Evolutionary conservation across 2,329 filamentous ascomycete species (phyloP).

Genomic region (Fusarium sp.): DNA sequence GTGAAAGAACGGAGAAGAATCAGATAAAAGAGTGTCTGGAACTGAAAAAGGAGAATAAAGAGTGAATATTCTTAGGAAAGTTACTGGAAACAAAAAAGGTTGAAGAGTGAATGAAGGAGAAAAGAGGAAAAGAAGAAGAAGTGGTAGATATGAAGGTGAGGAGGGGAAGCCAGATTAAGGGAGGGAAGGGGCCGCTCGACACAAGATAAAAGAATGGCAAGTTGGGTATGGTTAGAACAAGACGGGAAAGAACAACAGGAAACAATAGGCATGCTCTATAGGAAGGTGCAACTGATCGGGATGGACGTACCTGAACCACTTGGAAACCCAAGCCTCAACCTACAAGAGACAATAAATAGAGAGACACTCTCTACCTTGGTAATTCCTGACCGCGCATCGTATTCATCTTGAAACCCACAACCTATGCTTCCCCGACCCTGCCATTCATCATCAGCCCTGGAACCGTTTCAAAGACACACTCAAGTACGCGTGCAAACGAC

Average conservation of each 20-base stretch:
- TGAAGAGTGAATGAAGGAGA: constrained; percentile 25
- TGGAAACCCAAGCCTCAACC: background rate
- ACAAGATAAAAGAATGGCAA: constrained; percentile 6
- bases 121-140: constrained; percentile 3
- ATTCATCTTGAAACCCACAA: background rate
- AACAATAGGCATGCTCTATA: constrained; percentile 8
- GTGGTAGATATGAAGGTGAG: background rate
- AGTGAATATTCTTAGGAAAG: constrained; percentile 29
- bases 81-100: constrained; percentile 7
- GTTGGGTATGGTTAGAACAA: background rate
- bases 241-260: constrained; percentile 2
- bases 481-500: background rate
- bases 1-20: constrained; percentile 29
- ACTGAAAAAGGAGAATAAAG: constrained; percentile 24
- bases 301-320: background rate
- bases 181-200: background rate
- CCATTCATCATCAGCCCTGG: background rate
- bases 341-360: constrained; percentile 3
- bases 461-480: background rate
- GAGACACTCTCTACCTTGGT: constrained; percentile 14
- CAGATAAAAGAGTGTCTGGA: constrained; percentile 32
- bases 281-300: background rate
- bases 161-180: background rate
- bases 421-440: background rate
- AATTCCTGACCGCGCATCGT: background rate